Conservation (phyloP, 257 asterid genomes). For the Cynanchum wilfordii region DNA sequence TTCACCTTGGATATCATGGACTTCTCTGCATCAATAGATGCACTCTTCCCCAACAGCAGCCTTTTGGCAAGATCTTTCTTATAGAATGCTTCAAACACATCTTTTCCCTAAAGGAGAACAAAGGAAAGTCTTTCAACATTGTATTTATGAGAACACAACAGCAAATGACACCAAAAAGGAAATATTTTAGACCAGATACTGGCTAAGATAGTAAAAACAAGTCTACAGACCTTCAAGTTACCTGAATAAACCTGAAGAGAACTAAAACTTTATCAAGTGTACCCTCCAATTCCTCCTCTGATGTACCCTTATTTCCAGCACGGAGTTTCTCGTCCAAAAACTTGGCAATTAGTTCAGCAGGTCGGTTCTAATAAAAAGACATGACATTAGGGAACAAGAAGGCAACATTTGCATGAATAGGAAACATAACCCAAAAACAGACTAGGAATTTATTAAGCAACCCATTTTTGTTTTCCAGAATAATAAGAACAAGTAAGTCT, state of each 20-base stretch:
- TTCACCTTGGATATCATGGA: slow-evolving; percentile 53
- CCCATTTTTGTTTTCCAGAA: background rate
- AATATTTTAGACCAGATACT: background rate
- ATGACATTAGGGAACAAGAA: background rate
- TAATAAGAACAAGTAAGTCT: background rate
- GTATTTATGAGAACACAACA: background rate
- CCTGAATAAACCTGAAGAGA: slow-evolving; percentile 95
- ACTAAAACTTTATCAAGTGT: slow-evolving; percentile 95
- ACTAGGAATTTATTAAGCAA: background rate
- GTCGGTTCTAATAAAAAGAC: slow-evolving; percentile 61
- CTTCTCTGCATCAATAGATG: slow-evolving; percentile 96
- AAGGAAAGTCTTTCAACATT: background rate
- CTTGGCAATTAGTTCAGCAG: slow-evolving; percentile 96
- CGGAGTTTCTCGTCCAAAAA: slow-evolving; percentile 97
- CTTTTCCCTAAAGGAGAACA: slow-evolving; percentile 34
- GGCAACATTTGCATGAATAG: background rate
- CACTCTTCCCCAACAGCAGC: slow-evolving; percentile 89
- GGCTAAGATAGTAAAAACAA: background rate
- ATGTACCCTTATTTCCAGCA: slow-evolving; percentile 97
- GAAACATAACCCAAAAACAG: background rate
- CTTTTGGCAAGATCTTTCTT: slow-evolving; percentile 76
- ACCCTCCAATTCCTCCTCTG: slow-evolving; percentile 99
- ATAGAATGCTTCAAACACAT: slow-evolving; percentile 50
- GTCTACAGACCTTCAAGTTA: slow-evolving; percentile 16
- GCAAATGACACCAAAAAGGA: background rate